phyloP scores from a whole-genome alignment of 345 rosid species.

The Cardamine resedifolia region DNA sequence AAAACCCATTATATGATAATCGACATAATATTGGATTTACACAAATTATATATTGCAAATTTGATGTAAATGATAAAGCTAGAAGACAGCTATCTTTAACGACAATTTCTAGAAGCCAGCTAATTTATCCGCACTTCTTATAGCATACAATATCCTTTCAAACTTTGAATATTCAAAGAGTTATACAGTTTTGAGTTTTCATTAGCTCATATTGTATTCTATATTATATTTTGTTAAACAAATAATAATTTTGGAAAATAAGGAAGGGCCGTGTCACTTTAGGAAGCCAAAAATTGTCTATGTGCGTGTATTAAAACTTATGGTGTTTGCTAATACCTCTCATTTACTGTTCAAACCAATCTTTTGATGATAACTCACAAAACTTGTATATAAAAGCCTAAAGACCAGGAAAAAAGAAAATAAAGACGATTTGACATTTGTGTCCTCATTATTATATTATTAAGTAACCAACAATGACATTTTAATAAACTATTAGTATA shows the following conservation, averaged over 20 bases:
- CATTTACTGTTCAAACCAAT: slow-evolving; percentile 27
- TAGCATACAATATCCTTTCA: slow-evolving; percentile 21
- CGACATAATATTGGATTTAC: neutral
- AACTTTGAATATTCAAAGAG: slow-evolving; percentile 46
- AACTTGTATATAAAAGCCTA: slow-evolving; percentile 35
- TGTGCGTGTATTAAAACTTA: slow-evolving; percentile 14
- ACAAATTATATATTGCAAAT: slow-evolving; percentile 2
- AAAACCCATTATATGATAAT: neutral
- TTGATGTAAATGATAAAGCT: slow-evolving; percentile 16
- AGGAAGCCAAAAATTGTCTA: slow-evolving; percentile 31
- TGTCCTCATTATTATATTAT: slow-evolving; percentile 6
- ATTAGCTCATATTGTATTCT: slow-evolving; percentile 4
- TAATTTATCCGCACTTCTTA: slow-evolving; percentile 28
- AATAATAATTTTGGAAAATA: slow-evolving; percentile 23
- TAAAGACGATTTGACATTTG: slow-evolving; percentile 36
- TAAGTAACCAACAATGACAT: neutral
- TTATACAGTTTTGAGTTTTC: too few relatives aligned
- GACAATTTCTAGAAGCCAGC: slow-evolving; percentile 32
- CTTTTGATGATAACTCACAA: slow-evolving; percentile 24
- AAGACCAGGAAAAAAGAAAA: slow-evolving; percentile 43
- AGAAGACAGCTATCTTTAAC: slow-evolving; percentile 27
- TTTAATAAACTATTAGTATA: neutral
- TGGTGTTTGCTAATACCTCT: slow-evolving; percentile 14
- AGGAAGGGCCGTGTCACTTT: slow-evolving; percentile 39
- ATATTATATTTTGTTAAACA: slow-evolving; percentile 3